Evolutionary conservation across 495 filamentous ascomycete genomes (phyloP), one percentile per base, ranked within the genome.

Genomic region (Antarctomyces pellizariae): DNA sequence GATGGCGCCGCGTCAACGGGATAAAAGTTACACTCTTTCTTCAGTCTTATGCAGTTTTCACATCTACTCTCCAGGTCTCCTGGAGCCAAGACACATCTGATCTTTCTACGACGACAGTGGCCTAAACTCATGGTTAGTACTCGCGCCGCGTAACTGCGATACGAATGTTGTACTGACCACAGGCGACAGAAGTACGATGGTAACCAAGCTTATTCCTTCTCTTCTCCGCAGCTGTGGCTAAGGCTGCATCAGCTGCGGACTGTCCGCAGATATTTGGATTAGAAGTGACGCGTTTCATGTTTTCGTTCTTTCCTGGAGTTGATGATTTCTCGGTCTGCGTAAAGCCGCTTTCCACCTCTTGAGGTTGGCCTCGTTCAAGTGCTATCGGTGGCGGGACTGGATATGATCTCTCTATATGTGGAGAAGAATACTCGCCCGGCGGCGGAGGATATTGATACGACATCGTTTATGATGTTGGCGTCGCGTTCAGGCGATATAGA

Each of bases 141-240:
- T 25, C 24, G 41, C 16, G 32, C 24, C 10, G 10, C 12, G 7
- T 13, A 2, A 22, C 13, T 22, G 16, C 26, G 7, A 16, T 13
- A 12, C 8, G 9, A 22, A 26, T 11, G 22, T 13, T 18, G 3
- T 31, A 70, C 82, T 69, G 62, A 97, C 86, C 75, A 60, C 86
- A 97, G 37, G 86, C 86, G 46, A 95, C 79, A 30, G 86, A 90
- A 18, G 82, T 93, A 32, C 86, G 71, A 57, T 93, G 84, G 48
- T 97, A 97, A 16, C 86, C 86, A 28, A 97, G 59, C 51, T 90
- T 95, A 47, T 95, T 97, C 39, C 86, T 72, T 47, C 76, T 74
- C 53, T 86, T 92, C 41, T 92, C 83, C 22, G 55, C 59, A 18
- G 68, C 54, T 35, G 47, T 51, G 41, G 51, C 37, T 24, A 49